phyloP scores from a whole-genome alignment of 1,139 yeast genomes.

The Saccharomyces hybrid region DNA sequence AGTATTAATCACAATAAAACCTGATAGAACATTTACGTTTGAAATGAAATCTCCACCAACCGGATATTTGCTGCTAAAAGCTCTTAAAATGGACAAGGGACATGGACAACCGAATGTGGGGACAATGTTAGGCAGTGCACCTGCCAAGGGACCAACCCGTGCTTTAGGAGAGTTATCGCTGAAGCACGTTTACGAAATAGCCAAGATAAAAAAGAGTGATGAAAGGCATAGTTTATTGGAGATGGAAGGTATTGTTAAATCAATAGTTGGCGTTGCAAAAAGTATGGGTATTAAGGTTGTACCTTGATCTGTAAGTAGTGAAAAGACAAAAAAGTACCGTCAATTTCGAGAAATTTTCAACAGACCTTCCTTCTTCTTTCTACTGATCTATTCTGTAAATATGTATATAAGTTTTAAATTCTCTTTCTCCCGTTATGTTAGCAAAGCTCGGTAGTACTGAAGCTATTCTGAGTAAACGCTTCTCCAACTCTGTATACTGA shows the following conservation, averaged over 20 bases:
- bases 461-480: too few species aligned
- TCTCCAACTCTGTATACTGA: not conserved
- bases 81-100: conserved; percentile 69
- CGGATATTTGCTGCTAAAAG: conserved; percentile 74
- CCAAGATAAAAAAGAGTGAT: conserved; percentile 86
- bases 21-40: conserved; percentile 85
- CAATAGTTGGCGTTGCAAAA: conserved; percentile 78
- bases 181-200: conserved; percentile 91
- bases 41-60: conserved; percentile 92
- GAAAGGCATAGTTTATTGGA: conserved; percentile 66
- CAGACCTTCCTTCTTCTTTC: not conserved
- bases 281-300: conserved; percentile 82
- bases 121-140: conserved; percentile 6
- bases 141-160: conserved; percentile 10
- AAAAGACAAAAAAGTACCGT: not conserved
- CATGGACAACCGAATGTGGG: conserved; percentile 41
- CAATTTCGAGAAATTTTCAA: not conserved
- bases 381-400: conserved; percentile 6
- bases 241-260: conserved; percentile 70
- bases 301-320: conserved; percentile 35
- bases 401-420: not conserved
- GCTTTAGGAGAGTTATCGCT: conserved; percentile 67
- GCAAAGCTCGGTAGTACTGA: not conserved
- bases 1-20: conserved; percentile 72
- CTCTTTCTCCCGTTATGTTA: not conserved